Conservation (phyloP, 1,284 basidiomycete species). For the Phlebopus sp. region DNA sequence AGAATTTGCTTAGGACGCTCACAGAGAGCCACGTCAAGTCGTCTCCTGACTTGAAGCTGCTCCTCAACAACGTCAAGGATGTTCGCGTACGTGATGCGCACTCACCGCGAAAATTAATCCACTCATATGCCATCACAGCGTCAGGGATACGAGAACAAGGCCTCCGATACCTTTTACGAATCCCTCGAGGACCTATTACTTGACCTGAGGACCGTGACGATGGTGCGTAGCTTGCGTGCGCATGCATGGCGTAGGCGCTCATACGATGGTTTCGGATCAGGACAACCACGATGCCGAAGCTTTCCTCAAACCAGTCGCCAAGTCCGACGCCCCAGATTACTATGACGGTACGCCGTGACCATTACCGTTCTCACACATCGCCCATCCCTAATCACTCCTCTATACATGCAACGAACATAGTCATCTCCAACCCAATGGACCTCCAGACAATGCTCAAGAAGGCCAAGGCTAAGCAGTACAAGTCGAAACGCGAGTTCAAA, state of each 20-base stretch:
- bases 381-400: neutral
- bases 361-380: slow-evolving; percentile 5
- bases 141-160: slow-evolving; percentile 65
- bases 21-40: slow-evolving; percentile 62
- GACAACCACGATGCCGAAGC: slow-evolving; percentile 86
- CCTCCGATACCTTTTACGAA: slow-evolving; percentile 88
- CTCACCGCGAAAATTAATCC: slow-evolving; percentile 3
- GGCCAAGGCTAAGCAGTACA: slow-evolving; percentile 88
- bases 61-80: slow-evolving; percentile 74
- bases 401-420: slow-evolving; percentile 39
- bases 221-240: slow-evolving; percentile 48
- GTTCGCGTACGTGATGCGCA: slow-evolving; percentile 50
- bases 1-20: slow-evolving; percentile 79
- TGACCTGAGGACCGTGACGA: slow-evolving; percentile 78
- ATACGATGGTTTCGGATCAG: slow-evolving; percentile 37
- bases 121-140: slow-evolving; percentile 36
- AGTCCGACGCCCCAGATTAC: slow-evolving; percentile 86
- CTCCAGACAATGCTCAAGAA: slow-evolving; percentile 90
- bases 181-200: slow-evolving; percentile 82
- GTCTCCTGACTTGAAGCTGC: slow-evolving; percentile 63
- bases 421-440: slow-evolving; percentile 93
- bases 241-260: slow-evolving; percentile 9
- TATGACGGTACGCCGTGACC: slow-evolving; percentile 64
- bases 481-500: slow-evolving; percentile 90
- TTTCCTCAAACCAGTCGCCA: slow-evolving; percentile 87